A percentile compares a stretch with the other conserved stretches of the same genome.
Evolutionary conservation across 257 asterid genomes (phyloP).

Genomic region (Ajuga chamaepitys): DNA sequence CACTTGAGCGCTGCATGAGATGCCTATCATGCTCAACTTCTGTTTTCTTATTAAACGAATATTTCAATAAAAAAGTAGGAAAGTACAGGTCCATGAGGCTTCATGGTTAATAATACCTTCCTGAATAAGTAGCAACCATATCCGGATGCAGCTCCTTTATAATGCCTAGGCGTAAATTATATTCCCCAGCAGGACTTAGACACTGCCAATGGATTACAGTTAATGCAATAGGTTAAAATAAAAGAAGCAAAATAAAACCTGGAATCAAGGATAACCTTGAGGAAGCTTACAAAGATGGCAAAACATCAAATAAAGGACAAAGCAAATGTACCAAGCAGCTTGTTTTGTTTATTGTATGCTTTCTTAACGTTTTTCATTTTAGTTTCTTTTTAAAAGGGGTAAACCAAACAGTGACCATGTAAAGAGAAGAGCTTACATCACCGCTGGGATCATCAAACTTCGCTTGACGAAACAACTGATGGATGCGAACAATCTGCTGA

Average conservation of each 20-base stretch:
- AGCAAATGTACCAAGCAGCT: no score
- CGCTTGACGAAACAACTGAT: slow-evolving; percentile 93
- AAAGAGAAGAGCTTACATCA: slow-evolving; percentile 46
- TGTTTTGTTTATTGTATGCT: no score
- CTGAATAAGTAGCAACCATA: slow-evolving; percentile 93
- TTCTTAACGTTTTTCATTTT: no score
- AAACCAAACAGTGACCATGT: slow-evolving; percentile 1
- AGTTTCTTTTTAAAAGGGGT: no score
- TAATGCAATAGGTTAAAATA: slow-evolving; percentile 10
- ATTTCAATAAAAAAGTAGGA: neutral
- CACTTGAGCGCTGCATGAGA: slow-evolving; percentile 71
- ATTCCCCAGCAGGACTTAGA: slow-evolving; percentile 95
- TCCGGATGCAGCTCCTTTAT: slow-evolving; percentile 90
- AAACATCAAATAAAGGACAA: neutral
- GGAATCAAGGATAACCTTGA: neutral
- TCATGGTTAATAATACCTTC: slow-evolving; percentile 45
- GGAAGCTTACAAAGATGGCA: neutral
- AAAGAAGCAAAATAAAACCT: neutral
- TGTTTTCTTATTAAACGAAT: slow-evolving; percentile 3
- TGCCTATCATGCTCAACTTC: neutral
- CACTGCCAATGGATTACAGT: slow-evolving; percentile 43
- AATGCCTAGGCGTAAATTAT: slow-evolving; percentile 80
- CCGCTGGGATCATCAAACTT: slow-evolving; percentile 89
- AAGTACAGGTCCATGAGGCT: neutral
- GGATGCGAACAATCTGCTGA: slow-evolving; percentile 87